Base-by-base conservation (phyloP, 345 rosid genomes). In the Eucalyptus curtisii region DNA sequence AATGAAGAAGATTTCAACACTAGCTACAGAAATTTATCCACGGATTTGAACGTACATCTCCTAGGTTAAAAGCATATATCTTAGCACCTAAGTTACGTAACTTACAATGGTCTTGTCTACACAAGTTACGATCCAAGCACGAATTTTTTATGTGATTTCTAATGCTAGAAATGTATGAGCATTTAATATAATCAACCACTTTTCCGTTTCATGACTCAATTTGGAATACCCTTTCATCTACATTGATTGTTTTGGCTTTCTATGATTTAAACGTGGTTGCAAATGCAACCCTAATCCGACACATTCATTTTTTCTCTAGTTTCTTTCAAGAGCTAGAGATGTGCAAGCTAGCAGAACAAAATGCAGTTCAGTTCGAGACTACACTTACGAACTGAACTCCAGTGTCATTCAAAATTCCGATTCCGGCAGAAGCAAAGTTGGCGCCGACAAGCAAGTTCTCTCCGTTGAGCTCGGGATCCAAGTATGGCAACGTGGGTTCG, bases 341-440 rank as follows among this genome's bases (percentile, higher is more conserved):
- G 14, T 40, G 84, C 91, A 76, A 44, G 88, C 80, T 17, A 88
- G 27, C 64, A 50, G 89, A 68, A 16, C 52, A 52, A 89, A 45
- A 48, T 87, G 59, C 71, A 82, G 52, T 33, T 59, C 27, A 12
- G 59, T 30, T 55, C 87, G 85, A 48, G 86, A 31, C 50, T 64
- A 0, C 50, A 87, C 90, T 81, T 87, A 89, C 90, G 61, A 89
- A 89, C 85, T 89, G 90, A 53, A 87, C 8, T 25, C 90, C 90
- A 27, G 90, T 89, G 40, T 89, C 90, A 2, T 89, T 89, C 40
- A 89, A 88, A 48, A 89, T 89, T 27, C 90, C 90, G 24, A 89
- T 89, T 49, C 90, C 90, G 3, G 90, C 90, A 3, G 90, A 89
- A 10, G 90, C 90, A 22, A 89, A 89, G 90, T 89, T 89, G 82